Percentiles rank a stretch among this genome's conserved stretches.
Evolutionary conservation across 306 rosid genomes (phyloP).

Genomic region (Cicer yamashitae): DNA sequence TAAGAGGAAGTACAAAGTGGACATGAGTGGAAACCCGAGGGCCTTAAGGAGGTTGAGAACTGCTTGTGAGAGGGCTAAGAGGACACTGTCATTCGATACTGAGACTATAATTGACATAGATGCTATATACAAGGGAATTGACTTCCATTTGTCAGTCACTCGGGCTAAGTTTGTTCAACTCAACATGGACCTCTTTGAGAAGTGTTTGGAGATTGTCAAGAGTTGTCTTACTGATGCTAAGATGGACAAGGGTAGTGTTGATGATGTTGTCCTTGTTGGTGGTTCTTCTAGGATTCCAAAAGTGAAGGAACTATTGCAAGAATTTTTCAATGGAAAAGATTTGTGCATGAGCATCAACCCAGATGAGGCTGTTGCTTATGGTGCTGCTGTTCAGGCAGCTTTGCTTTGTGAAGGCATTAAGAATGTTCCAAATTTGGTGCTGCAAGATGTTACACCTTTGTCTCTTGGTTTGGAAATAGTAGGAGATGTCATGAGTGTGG

Average conservation of each 20-base stretch:
- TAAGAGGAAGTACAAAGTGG: no score
- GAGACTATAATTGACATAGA: neutral
- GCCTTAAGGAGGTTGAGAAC: no score
- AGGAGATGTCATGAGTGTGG: neutral
- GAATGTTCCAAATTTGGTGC: neutral
- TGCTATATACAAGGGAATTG: constrained; percentile 1
- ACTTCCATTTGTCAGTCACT: neutral
- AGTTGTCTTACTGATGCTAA: constrained; percentile 10
- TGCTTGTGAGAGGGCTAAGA: neutral
- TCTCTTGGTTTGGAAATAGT: neutral
- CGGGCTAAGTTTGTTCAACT: neutral
- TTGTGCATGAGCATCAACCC: constrained; percentile 21
- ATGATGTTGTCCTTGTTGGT: constrained; percentile 29
- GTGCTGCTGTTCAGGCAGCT: constrained; percentile 20
- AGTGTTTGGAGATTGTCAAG: constrained; percentile 8
- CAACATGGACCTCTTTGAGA: neutral
- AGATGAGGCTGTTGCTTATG: constrained; percentile 20
- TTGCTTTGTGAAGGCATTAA: neutral
- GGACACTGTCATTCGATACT: neutral
- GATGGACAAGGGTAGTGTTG: neutral
- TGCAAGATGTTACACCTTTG: neutral
- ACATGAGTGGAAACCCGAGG: no score
- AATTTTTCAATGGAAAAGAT: neutral
- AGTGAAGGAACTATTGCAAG: neutral
- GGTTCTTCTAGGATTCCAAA: constrained; percentile 24